Percentiles rank a stretch among this genome's conserved stretches.
phyloP scores from a whole-genome alignment of 2,329 filamentous ascomycete genomes.

The Aspergillus versicolor region DNA sequence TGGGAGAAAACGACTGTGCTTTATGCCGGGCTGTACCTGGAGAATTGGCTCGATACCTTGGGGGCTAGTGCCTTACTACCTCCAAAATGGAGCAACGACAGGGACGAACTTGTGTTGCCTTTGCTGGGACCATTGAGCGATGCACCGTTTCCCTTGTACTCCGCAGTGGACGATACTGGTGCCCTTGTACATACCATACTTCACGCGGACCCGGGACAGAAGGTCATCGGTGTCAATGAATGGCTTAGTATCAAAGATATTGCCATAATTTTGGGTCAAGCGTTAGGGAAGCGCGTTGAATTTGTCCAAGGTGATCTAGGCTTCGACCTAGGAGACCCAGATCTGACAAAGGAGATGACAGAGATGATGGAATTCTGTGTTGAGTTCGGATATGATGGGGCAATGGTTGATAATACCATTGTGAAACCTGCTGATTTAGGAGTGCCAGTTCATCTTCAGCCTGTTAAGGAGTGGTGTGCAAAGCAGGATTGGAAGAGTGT shows the following conservation, averaged over 20 bases:
- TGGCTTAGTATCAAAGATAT: slow-evolving; percentile 8
- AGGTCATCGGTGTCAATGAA: slow-evolving; percentile 7
- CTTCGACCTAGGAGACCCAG: slow-evolving; percentile 5
- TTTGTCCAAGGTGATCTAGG: neutral
- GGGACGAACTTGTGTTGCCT: neutral
- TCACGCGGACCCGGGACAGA: neutral
- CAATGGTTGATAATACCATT: neutral
- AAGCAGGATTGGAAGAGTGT: slow-evolving; percentile 8
- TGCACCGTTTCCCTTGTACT: neutral
- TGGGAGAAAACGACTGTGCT: slow-evolving; percentile 31
- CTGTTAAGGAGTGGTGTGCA: slow-evolving; percentile 5
- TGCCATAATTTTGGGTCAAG: neutral
- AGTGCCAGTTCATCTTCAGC: neutral
- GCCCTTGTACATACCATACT: slow-evolving; percentile 10
- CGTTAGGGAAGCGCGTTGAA: neutral
- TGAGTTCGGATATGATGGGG: slow-evolving; percentile 15
- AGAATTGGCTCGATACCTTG: slow-evolving; percentile 23
- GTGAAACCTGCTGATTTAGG: neutral
- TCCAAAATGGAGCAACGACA: neutral
- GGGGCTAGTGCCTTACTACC: neutral
- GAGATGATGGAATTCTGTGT: slow-evolving; percentile 11
- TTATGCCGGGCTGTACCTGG: slow-evolving; percentile 35
- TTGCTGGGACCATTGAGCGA: neutral
- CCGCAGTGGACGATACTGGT: slow-evolving; percentile 13
- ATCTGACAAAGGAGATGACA: slow-evolving; percentile 5